Evolutionary conservation across 2,329 filamentous ascomycete genomes (phyloP).

Genomic region (Ascosphaera acerosa): DNA sequence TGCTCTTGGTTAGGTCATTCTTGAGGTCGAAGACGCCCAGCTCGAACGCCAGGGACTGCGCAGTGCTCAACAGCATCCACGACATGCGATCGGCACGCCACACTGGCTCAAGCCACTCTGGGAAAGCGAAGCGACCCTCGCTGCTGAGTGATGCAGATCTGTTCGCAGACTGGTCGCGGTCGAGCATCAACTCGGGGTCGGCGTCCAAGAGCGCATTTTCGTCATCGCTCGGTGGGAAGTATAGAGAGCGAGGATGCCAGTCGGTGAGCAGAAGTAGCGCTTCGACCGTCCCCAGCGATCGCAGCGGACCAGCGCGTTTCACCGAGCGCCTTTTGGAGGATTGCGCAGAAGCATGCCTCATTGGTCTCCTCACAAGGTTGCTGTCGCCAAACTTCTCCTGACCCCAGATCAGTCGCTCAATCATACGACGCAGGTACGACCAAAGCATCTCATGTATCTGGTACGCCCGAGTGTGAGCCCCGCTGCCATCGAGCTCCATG

Average conservation of each 20-base stretch:
- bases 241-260: constrained; percentile 84
- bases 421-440: constrained; percentile 85
- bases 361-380: constrained; percentile 55
- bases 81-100: constrained; percentile 92
- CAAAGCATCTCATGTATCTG: constrained; percentile 89
- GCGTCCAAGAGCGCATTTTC: constrained; percentile 39
- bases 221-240: constrained; percentile 56
- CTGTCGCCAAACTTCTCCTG: constrained; percentile 87
- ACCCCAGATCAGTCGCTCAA: constrained; percentile 82
- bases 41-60: constrained; percentile 73
- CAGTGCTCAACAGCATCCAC: constrained; percentile 89
- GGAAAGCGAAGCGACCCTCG: constrained; percentile 54
- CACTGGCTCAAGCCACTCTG: constrained; percentile 88
- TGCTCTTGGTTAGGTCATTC: constrained; percentile 39
- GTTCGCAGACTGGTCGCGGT: constrained; percentile 17
- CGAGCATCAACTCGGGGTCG: constrained; percentile 40
- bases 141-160: constrained; percentile 33
- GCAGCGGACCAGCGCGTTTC: constrained; percentile 40
- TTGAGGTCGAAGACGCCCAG: constrained; percentile 87
- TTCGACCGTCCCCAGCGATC: constrained; percentile 83
- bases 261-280: constrained; percentile 84
- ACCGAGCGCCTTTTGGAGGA: constrained; percentile 37
- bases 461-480: constrained; percentile 59
- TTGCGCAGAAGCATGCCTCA: no score
- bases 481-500: constrained; percentile 51